Evolutionary conservation across 2,329 filamentous ascomycete genomes (phyloP).

Genomic region (Grosmannia penicillata): DNA sequence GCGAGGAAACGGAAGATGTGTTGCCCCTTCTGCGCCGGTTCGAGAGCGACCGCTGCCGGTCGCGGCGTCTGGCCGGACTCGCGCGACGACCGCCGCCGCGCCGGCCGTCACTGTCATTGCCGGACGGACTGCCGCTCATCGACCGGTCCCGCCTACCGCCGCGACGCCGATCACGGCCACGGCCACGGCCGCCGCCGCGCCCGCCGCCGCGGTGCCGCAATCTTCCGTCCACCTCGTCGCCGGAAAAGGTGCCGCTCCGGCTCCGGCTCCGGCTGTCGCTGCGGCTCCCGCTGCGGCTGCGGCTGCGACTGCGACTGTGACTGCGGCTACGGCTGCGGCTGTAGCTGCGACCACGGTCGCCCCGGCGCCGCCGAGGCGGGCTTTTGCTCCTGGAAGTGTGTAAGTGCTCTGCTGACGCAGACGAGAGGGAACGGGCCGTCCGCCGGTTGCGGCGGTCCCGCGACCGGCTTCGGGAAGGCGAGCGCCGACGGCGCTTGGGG

Average conservation of each 20-base stretch:
- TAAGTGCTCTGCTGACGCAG: constrained; percentile 20
- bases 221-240: not conserved
- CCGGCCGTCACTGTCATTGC: not conserved
- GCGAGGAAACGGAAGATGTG: constrained; percentile 36
- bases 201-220: not conserved
- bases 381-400: constrained; percentile 12
- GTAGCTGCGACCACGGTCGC: constrained; percentile 11
- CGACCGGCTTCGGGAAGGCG: constrained; percentile 32
- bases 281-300: constrained; percentile 14
- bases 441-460: constrained; percentile 23
- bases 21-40: constrained; percentile 26
- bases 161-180: not conserved
- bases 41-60: not conserved
- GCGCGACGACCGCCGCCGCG: not conserved
- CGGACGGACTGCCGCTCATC: not conserved
- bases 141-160: not conserved
- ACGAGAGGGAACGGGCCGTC: constrained; percentile 20
- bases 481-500: constrained; percentile 35
- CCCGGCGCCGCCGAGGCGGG: constrained; percentile 4
- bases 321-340: constrained; percentile 13
- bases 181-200: not conserved
- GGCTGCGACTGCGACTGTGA: constrained; percentile 8
- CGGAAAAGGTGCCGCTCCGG: no score
- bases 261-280: constrained; percentile 9
- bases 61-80: constrained; percentile 4